Conservation (phyloP, 2,329 filamentous ascomycete genomes). For the Cladosporium austrohemisphaericum region DNA sequence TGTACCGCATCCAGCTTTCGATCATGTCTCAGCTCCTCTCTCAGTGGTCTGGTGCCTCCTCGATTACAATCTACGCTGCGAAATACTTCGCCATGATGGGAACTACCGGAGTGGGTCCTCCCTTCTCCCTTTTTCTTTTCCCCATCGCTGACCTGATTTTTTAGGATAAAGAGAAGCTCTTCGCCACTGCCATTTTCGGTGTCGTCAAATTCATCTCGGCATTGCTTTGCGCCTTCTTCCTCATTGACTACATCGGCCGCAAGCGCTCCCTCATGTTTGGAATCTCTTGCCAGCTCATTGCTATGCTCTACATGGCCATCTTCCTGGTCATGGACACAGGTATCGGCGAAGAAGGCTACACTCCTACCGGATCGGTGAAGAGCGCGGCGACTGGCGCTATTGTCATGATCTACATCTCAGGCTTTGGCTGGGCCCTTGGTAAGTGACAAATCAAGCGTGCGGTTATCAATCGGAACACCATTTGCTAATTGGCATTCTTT, state of each 20-base stretch:
- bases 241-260: conserved; percentile 74
- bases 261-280: conserved; percentile 55
- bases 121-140: no score
- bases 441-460: no score
- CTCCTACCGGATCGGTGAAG: conserved; percentile 49
- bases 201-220: conserved; percentile 68
- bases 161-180: conserved; percentile 64
- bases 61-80: conserved; percentile 72
- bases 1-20: conserved; percentile 68
- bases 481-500: background rate
- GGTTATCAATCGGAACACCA: no score
- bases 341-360: conserved; percentile 46
- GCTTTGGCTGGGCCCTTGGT: conserved; percentile 64
- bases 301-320: conserved; percentile 55
- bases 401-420: conserved; percentile 51
- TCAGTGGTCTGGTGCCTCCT: conserved; percentile 67
- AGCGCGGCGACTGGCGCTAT: conserved; percentile 64
- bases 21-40: conserved; percentile 66
- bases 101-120: no score
- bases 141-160: no score
- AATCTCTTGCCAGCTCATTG: conserved; percentile 46
- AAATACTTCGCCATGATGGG: no score
- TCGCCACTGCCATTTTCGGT: conserved; percentile 72
- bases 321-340: conserved; percentile 58
- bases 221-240: conserved; percentile 68